Conservation (phyloP, 2,329 filamentous ascomycete genomes). For the Malbranchea zuffiana region DNA sequence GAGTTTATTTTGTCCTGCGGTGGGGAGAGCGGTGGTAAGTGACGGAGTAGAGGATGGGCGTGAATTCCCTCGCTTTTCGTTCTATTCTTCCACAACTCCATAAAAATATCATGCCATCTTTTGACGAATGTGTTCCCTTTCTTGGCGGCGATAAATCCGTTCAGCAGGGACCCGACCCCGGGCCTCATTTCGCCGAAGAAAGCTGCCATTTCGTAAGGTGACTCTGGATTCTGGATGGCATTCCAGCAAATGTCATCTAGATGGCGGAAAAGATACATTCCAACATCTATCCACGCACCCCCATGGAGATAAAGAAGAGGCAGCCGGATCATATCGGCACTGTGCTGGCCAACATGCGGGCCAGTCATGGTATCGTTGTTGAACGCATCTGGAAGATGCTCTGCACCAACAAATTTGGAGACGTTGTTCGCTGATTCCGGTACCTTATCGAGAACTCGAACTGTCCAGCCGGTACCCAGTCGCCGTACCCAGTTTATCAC, state of each 20-base stretch:
- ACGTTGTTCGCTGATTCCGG: constrained; percentile 29
- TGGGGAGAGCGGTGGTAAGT: not conserved
- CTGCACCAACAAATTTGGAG: constrained; percentile 1
- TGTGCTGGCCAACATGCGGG: constrained; percentile 11
- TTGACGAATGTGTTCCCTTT: constrained; percentile 11
- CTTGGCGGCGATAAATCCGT: constrained; percentile 9
- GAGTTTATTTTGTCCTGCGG: not conserved
- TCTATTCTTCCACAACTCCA: constrained; percentile 8
- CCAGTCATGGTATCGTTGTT: constrained; percentile 13
- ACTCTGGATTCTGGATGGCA: constrained; percentile 27
- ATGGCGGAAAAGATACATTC: constrained; percentile 33
- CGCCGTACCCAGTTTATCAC: constrained; percentile 36
- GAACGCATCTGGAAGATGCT: constrained; percentile 12
- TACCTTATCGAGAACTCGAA: constrained; percentile 33
- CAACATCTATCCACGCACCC: constrained; percentile 37
- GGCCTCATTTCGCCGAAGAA: constrained; percentile 5
- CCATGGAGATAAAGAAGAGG: constrained; percentile 34
- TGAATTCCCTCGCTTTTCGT: constrained; percentile 4
- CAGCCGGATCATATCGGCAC: constrained; percentile 13
- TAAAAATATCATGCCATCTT: constrained; percentile 13
- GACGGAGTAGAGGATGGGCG: not conserved
- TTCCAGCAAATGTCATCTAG: constrained; percentile 38
- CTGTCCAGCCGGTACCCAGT: constrained; percentile 32
- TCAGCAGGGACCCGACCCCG: constrained; percentile 5
- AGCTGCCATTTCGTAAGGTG: constrained; percentile 25